Base-by-base conservation (phyloP, 768 basidiomycete genomes). In the Tricholoma furcatifolium region DNA sequence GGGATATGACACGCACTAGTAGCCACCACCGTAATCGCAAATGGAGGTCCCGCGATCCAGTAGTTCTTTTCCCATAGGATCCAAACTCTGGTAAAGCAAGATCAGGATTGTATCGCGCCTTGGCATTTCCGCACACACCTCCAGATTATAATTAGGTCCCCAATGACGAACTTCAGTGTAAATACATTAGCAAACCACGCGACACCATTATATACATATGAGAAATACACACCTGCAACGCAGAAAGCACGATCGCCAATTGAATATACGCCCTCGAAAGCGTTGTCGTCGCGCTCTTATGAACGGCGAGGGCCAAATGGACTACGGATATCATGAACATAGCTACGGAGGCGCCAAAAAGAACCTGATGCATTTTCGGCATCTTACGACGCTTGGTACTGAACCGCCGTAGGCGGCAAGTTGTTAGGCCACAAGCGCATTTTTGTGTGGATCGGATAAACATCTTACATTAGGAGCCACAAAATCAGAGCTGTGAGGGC, bases 71-170 rank as follows among this genome's bases (percentile, higher is more conserved):
- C 54, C 60, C 60, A 61, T 4, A 61, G 47, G 18, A 58, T 43
- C 60, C 60, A 61, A 10, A 58, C 52, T 36, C 57, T 61, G 40
- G 12, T n/a, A 39, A 39, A 12, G 23, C 20, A 11, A 27, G 8
- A 2, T 20, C 21, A 21, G 18, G 21, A 31, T 31, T 27, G 6
- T 15, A n/a, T n/a, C n/a, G n/a, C n/a, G n/a, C n/a, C n/a, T n/a
- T 11, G 11, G 4, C 11, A 4, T 4, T 17, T 23, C 24, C 8
- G 17, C 5, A 40, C 7, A 31, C 17, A 61, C 60, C 60, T 61
- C 60, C 60, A 61, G 27, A 56, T 54, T 14, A 58, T 30, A 20
- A 61, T 47, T 6, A 61, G 27, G 24, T 61, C 57, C 1, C 57
- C 52, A 23, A 56, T 51, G n/a, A 56, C 21, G 21, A 56, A 61